A percentile compares a stretch with the other conserved stretches of the same genome.
These are phyloP conservation scores for Didymella pomorum DNA, from an alignment of 2,329 filamentous ascomycete species.

Conservation along the genomic window DNA sequence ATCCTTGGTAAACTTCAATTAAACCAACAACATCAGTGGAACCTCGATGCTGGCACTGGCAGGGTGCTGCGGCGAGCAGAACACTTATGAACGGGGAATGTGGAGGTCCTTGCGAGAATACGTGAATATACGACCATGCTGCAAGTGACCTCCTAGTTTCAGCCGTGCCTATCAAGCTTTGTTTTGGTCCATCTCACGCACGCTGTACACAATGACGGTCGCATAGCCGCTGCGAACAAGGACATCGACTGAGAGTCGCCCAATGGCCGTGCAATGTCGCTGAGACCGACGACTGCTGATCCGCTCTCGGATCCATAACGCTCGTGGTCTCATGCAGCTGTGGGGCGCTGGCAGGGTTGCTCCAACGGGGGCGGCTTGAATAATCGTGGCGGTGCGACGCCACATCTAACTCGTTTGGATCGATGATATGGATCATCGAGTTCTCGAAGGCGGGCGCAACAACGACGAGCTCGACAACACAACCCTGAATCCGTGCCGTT, in stretches of 20 bases:
- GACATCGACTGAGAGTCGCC: constrained; percentile 25
- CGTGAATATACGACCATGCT: constrained; percentile 13
- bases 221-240: constrained; percentile 39
- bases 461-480: constrained; percentile 15
- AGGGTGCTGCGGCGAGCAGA: not conserved
- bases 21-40: constrained; percentile 6
- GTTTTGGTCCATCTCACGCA: constrained; percentile 32
- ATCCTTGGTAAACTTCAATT: constrained; percentile 16
- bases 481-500: not conserved
- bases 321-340: constrained; percentile 21
- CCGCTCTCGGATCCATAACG: constrained; percentile 22
- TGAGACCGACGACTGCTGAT: constrained; percentile 23
- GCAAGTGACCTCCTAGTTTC: constrained; percentile 33
- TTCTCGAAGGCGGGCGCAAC: constrained; percentile 15
- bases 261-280: constrained; percentile 20
- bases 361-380: constrained; percentile 16
- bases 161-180: constrained; percentile 31
- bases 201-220: constrained; percentile 32
- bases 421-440: constrained; percentile 20
- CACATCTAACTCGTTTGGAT: constrained; percentile 17
- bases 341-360: constrained; percentile 7
- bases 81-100: constrained; percentile 14
- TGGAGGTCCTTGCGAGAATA: constrained; percentile 8
- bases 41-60: constrained; percentile 5
- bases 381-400: constrained; percentile 9